Evolutionary conservation across 83 land plant genomes (phyloP).

Genomic region (Diphasiastrum complanatum): DNA sequence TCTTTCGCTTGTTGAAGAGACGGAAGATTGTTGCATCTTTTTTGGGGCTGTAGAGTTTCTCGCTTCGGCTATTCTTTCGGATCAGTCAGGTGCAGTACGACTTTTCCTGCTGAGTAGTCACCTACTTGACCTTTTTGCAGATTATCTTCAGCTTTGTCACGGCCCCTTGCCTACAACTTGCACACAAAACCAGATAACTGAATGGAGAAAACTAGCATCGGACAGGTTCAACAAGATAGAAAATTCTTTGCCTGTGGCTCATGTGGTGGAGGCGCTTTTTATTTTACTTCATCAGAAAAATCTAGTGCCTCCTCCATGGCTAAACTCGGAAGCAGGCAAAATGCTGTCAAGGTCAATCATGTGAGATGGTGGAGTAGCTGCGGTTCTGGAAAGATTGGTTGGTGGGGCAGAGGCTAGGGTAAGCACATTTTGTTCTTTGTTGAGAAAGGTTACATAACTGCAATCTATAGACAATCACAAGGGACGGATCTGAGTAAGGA

Average conservation of each 20-base stretch:
- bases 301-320: constrained; percentile 34
- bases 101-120: constrained; percentile 24
- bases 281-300: constrained; percentile 18
- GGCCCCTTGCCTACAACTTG: neutral
- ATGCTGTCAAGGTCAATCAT: constrained; percentile 33
- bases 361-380: constrained; percentile 34
- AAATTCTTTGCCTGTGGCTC: constrained; percentile 24
- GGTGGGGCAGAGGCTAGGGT: constrained; percentile 35
- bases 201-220: constrained; percentile 17
- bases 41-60: too few species aligned
- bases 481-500: too few species aligned
- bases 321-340: constrained; percentile 31
- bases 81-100: constrained; percentile 6
- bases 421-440: too few species aligned
- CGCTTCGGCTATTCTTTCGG: too few species aligned
- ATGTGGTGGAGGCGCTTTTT: constrained; percentile 32
- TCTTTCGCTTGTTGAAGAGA: too few species aligned
- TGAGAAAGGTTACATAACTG: too few species aligned
- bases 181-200: constrained; percentile 15
- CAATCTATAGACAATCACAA: too few species aligned
- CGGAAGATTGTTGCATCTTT: too few species aligned
- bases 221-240: constrained; percentile 18
- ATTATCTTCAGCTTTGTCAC: constrained; percentile 21
- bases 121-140: constrained; percentile 32
- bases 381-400: constrained; percentile 32